These are phyloP conservation scores for Solanum ossicruentum DNA, from an alignment of 257 asterid species.

Conservation along the genomic window DNA sequence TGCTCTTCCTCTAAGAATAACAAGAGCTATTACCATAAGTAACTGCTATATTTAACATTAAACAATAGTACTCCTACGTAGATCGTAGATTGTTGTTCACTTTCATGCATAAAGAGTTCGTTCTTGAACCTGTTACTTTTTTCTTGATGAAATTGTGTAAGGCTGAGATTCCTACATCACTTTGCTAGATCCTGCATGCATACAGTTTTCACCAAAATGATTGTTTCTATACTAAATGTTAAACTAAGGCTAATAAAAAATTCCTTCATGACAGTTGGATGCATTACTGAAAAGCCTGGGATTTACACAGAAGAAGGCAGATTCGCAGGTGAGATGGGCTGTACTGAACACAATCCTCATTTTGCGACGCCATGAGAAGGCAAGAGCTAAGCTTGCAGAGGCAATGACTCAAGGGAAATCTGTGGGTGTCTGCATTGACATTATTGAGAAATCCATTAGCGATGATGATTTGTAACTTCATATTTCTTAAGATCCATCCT, in stretches of 20 bases:
- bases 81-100: neutral
- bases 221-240: neutral
- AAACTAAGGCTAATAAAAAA: neutral
- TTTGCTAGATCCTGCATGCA: neutral
- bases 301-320: constrained; percentile 91
- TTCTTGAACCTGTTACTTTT: neutral
- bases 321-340: constrained; percentile 93
- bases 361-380: constrained; percentile 70
- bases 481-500: neutral
- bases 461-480: constrained; percentile 23
- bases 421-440: constrained; percentile 53
- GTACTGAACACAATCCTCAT: constrained; percentile 60
- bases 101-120: neutral
- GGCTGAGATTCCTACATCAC: neutral
- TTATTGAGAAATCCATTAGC: constrained; percentile 52
- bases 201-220: neutral
- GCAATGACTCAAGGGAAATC: constrained; percentile 77
- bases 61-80: neutral
- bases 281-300: constrained; percentile 56
- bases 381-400: constrained; percentile 57
- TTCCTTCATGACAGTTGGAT: constrained; percentile 49
- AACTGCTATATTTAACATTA: neutral
- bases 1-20: neutral
- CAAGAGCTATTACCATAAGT: neutral
- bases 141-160: neutral